Percentiles rank a stretch among this genome's conserved stretches.
Conservation (phyloP, 257 asterid genomes). For the Petrea volubilis region DNA sequence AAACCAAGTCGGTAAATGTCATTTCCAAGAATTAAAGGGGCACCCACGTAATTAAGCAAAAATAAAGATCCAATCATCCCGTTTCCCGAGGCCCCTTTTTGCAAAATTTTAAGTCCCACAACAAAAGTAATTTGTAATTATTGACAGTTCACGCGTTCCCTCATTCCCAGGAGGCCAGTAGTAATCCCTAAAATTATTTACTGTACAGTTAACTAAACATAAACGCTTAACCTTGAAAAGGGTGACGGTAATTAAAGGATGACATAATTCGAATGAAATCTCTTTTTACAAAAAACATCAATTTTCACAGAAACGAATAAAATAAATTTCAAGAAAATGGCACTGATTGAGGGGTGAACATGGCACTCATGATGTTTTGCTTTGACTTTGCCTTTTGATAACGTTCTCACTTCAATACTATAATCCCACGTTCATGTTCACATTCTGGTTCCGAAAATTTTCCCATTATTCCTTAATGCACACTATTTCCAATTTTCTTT, state of each 20-base stretch:
- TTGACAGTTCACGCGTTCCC: constrained; percentile 16
- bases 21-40: background rate
- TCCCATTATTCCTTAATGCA: background rate
- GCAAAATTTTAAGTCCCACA: background rate
- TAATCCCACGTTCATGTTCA: constrained; percentile 37
- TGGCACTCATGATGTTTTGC: constrained; percentile 43
- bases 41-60: background rate
- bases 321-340: background rate
- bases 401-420: constrained; percentile 22
- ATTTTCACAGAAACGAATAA: background rate
- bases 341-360: constrained; percentile 37
- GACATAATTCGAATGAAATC: background rate
- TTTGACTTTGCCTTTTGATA: constrained; percentile 38
- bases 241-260: constrained; percentile 1
- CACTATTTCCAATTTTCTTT: background rate
- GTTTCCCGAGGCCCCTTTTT: background rate
- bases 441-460: constrained; percentile 10
- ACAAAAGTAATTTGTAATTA: background rate
- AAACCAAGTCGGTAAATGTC: background rate
- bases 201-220: background rate
- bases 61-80: background rate
- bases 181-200: background rate
- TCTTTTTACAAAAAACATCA: background rate
- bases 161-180: background rate
- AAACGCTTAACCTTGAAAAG: background rate